Evolutionary conservation across 2,329 filamentous ascomycete species (phyloP).

Genomic region (Leptographium procerum): DNA sequence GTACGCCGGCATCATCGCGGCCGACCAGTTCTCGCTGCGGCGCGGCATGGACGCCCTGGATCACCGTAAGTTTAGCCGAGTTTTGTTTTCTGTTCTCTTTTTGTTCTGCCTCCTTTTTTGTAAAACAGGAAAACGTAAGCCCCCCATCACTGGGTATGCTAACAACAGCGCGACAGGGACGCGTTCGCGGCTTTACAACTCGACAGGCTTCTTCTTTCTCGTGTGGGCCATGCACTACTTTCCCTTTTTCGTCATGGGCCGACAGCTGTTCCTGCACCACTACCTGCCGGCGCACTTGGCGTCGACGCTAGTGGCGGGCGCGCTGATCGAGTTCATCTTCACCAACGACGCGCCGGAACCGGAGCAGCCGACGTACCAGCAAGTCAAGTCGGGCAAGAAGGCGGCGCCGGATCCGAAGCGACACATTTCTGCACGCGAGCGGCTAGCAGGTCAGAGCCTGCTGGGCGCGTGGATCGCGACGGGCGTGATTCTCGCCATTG

Average conservation of each 20-base stretch:
- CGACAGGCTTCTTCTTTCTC: constrained; percentile 97
- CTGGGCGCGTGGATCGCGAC: constrained; percentile 69
- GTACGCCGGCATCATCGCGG: constrained; percentile 80
- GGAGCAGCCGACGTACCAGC: constrained; percentile 37
- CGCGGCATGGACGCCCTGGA: constrained; percentile 90
- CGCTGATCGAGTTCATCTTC: constrained; percentile 91
- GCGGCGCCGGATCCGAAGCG: constrained; percentile 31
- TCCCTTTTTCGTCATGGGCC: constrained; percentile 96
- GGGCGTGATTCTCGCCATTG: constrained; percentile 53
- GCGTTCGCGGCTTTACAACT: constrained; percentile 92
- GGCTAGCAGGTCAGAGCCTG: constrained; percentile 69
- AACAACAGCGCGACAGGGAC: constrained; percentile 50
- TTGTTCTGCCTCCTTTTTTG: neutral
- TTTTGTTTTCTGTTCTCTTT: too few relatives aligned
- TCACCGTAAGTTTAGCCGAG: constrained; percentile 73
- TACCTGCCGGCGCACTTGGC: constrained; percentile 93
- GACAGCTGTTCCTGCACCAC: constrained; percentile 95
- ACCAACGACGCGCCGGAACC: constrained; percentile 62
- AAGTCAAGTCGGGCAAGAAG: constrained; percentile 30
- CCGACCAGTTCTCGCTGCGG: constrained; percentile 86
- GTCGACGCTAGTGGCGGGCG: constrained; percentile 79
- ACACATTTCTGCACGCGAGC: constrained; percentile 68
- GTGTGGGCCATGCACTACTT: constrained; percentile 96
- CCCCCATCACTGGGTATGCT: neutral
- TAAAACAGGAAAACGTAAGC: too few relatives aligned